Base-by-base conservation (phyloP, 2,329 filamentous ascomycete species). In the Cytospora piceicola region DNA sequence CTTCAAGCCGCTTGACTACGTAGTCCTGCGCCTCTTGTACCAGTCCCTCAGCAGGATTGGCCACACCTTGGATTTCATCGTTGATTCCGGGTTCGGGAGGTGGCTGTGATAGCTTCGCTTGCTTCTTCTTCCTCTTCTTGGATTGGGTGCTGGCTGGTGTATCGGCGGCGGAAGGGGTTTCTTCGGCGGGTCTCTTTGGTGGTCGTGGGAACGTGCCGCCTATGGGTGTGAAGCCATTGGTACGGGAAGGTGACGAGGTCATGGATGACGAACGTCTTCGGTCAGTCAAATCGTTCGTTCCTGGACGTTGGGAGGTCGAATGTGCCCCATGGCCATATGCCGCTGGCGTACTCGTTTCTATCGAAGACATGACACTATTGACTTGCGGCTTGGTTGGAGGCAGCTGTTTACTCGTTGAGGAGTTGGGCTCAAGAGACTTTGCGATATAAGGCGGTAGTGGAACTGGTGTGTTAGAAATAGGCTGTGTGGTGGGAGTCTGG, bases 1-100 rank as follows among this genome's bases (percentile, higher is more conserved):
- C 80, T 65, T 82, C 79, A 1, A 85, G 73, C 2, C 76, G 72
- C 54, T 82, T 76, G 1, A 85, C 81, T 15, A 80, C 77, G 75
- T 79, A 84, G 30, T 73, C 72, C 3, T 71, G 69, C 3, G 74
- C 71, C 0, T 71, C 61, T 5, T 73, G 69, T 61, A 69, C 66
- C 14, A 71, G 71, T 24, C 73, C 67, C 53, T 77, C 72, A 2
- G 69, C 71, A 4, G 69, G 65, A 8, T 72, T 61, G 54, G 68
- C 46, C 34, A 68, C 60, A 59, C 71, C 52, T 32, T 69, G 64
- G 56, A 69, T 49, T 36, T 65, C 22, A 22, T 14, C n/a, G n/a
- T 67, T 56, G 64, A 39, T 27, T 34, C 20, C 29, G 49, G 55
- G 14, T 42, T 61, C 60, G 52, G 29, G 1, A 11, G 34, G 20